Percentiles rank a stretch among this genome's conserved stretches.
Evolutionary conservation across 148 eudicot genomes (phyloP).

Genomic region (Camellia granthamiana): DNA sequence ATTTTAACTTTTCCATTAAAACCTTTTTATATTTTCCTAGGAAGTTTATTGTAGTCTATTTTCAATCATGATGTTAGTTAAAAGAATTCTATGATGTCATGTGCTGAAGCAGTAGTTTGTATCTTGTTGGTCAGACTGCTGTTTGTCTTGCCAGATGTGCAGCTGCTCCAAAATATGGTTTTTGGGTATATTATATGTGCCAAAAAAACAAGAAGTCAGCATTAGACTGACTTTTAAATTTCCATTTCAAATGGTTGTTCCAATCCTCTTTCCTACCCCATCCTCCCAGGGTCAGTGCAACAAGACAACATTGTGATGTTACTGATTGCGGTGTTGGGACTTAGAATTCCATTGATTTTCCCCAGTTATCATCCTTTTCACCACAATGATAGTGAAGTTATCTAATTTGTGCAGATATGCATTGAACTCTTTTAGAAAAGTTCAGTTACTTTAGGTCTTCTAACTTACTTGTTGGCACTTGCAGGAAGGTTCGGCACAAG

Average conservation of each 20-base stretch:
- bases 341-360: not conserved
- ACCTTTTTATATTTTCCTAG: not conserved
- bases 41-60: not conserved
- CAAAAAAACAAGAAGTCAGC: not conserved
- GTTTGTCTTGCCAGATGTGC: not conserved
- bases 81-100: not conserved
- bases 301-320: not conserved
- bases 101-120: not conserved
- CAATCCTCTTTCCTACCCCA: not conserved
- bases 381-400: not conserved
- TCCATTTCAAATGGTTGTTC: not conserved
- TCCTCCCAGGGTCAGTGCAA: too few relatives aligned
- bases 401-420: not conserved
- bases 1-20: not conserved
- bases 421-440: not conserved
- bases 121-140: not conserved
- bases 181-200: not conserved
- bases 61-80: not conserved
- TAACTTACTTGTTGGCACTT: conserved; percentile 23
- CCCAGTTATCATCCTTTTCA: not conserved
- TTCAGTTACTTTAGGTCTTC: not conserved
- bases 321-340: not conserved
- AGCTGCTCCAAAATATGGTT: not conserved
- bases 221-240: not conserved
- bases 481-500: conserved; percentile 93